phyloP scores from a whole-genome alignment of 2,329 filamentous ascomycete genomes.

The Pseudocercospora eumusae region DNA sequence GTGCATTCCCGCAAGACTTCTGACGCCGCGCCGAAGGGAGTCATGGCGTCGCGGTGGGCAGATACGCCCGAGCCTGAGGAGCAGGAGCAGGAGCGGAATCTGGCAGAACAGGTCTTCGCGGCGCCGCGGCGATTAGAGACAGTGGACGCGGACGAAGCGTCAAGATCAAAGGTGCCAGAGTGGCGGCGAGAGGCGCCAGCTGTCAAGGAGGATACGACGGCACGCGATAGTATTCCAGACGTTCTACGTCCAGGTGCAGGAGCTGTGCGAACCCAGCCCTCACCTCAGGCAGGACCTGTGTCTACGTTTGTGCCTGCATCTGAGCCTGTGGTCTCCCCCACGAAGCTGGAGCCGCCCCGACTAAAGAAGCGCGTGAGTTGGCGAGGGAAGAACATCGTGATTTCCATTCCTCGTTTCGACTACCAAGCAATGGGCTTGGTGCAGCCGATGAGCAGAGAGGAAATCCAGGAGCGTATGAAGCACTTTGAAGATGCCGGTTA shows the following conservation, averaged over 20 bases:
- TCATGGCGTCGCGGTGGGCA: constrained; percentile 35
- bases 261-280: background rate
- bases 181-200: constrained; percentile 13
- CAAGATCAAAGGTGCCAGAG: constrained; percentile 13
- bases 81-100: constrained; percentile 16
- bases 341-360: constrained; percentile 39
- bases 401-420: constrained; percentile 48
- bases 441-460: constrained; percentile 50
- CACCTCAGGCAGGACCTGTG: background rate
- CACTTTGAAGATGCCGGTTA: constrained; percentile 72
- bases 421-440: constrained; percentile 46
- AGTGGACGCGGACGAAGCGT: background rate
- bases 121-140: background rate
- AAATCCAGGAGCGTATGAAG: constrained; percentile 63
- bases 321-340: constrained; percentile 14
- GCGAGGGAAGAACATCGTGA: constrained; percentile 49
- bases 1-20: background rate
- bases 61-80: constrained; percentile 29
- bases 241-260: background rate
- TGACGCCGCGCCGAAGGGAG: constrained; percentile 26
- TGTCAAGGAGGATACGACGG: background rate
- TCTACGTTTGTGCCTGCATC: background rate
- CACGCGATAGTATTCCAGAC: constrained; percentile 2
- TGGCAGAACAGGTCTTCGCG: constrained; percentile 10
- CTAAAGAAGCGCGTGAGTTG: constrained; percentile 49